These are phyloP conservation scores for Oropetium thomaeum DNA, from an alignment of 176 grass and related monocot species.

Conservation along the genomic window DNA sequence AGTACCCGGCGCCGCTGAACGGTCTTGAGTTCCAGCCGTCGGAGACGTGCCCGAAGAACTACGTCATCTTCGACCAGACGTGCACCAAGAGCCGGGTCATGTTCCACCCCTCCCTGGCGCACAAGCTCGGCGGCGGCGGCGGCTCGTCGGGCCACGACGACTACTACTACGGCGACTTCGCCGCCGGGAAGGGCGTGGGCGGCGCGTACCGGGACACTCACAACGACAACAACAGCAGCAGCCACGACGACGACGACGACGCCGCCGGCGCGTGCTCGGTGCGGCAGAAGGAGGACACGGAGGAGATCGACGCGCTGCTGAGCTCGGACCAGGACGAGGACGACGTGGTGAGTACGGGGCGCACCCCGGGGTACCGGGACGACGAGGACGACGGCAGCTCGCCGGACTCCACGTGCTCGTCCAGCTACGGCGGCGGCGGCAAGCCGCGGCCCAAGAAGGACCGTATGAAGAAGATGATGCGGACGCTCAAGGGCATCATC, in stretches of 20 bases:
- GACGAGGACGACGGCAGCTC: slow-evolving; percentile 34
- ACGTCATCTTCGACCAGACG: slow-evolving; percentile 96
- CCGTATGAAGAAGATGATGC: slow-evolving; percentile 86
- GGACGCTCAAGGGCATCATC: slow-evolving; percentile 72
- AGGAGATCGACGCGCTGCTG: slow-evolving; percentile 89
- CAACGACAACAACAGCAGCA: slow-evolving; percentile 12
- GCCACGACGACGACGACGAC: slow-evolving; percentile 80
- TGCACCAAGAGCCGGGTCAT: slow-evolving; percentile 77
- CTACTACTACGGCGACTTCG: neutral
- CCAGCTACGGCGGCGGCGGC: slow-evolving; percentile 32
- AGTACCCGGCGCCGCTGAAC: slow-evolving; percentile 67
- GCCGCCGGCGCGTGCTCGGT: slow-evolving; percentile 67
- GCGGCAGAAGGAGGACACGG: slow-evolving; percentile 73
- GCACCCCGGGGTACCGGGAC: slow-evolving; percentile 59
- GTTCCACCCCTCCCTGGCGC: slow-evolving; percentile 84
- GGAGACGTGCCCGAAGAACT: slow-evolving; percentile 90
- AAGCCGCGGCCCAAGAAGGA: slow-evolving; percentile 43
- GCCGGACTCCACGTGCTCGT: slow-evolving; percentile 83
- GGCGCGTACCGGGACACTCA: slow-evolving; percentile 12
- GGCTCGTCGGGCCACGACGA: slow-evolving; percentile 32
- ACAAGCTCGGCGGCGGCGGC: slow-evolving; percentile 44
- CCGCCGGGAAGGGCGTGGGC: neutral
- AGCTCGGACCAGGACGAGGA: slow-evolving; percentile 70
- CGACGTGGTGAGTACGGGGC: slow-evolving; percentile 83
- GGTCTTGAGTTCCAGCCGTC: slow-evolving; percentile 88